Conservation (phyloP, 2,329 filamentous ascomycete species). For the Aspergillus fructus region DNA sequence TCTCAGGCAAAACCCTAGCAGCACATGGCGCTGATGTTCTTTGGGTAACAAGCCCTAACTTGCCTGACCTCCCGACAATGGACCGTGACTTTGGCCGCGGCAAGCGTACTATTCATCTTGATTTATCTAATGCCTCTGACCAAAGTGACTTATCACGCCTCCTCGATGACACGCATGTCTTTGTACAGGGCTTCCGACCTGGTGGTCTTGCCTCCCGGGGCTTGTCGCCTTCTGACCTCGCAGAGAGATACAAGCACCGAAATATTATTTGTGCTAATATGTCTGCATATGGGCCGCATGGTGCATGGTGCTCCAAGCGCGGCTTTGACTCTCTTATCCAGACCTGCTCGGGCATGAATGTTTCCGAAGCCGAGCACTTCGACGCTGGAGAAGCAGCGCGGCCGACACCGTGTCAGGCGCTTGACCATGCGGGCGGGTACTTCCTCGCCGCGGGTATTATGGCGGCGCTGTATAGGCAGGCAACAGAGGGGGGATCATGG, state of each 20-base stretch:
- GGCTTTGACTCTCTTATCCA: constrained; percentile 60
- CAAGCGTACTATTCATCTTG: constrained; percentile 38
- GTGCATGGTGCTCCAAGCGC: constrained; percentile 48
- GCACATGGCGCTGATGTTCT: constrained; percentile 44
- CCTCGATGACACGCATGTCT: constrained; percentile 40
- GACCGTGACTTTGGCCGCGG: constrained; percentile 40
- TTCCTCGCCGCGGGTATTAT: constrained; percentile 55
- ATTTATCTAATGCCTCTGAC: constrained; percentile 28
- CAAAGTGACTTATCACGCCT: constrained; percentile 28
- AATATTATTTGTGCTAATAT: constrained; percentile 53
- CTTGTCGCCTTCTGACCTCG: constrained; percentile 37
- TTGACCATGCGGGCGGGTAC: constrained; percentile 58
- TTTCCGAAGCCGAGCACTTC: constrained; percentile 53
- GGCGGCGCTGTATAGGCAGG: constrained; percentile 52
- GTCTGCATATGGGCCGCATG: constrained; percentile 52
- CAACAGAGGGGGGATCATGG: constrained; percentile 49
- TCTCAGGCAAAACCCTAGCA: constrained; percentile 38
- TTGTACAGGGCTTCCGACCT: constrained; percentile 50
- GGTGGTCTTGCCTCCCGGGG: constrained; percentile 48
- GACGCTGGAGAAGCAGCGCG: constrained; percentile 41
- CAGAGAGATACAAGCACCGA: constrained; percentile 29
- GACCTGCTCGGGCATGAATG: constrained; percentile 56
- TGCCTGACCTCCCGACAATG: constrained; percentile 35
- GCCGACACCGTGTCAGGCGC: constrained; percentile 53
- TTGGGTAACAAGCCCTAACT: constrained; percentile 38